Evolutionary conservation across 805 yeast genomes (phyloP).

Genomic region (Lipomyces starkeyi): DNA sequence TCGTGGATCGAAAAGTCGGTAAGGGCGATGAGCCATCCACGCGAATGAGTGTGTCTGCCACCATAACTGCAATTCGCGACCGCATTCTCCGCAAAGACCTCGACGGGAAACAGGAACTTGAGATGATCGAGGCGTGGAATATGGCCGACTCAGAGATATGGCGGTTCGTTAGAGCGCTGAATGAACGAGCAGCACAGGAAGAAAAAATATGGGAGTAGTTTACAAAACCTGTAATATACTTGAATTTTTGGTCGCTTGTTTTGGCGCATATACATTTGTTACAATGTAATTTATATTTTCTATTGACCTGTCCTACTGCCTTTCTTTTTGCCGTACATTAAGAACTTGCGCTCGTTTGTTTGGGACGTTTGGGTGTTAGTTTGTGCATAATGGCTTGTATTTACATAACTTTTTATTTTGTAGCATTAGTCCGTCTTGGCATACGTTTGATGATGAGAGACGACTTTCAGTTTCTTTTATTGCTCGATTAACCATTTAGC

Average conservation of each 20-base stretch:
- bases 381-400: background rate
- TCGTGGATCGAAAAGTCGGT: background rate
- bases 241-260: background rate
- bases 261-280: background rate
- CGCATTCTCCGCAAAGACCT: slow-evolving; percentile 6
- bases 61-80: slow-evolving; percentile 7
- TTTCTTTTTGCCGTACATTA: background rate
- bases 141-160: slow-evolving; percentile 37
- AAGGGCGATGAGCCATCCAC: background rate
- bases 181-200: slow-evolving; percentile 26
- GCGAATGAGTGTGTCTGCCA: slow-evolving; percentile 8
- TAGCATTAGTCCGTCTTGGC: background rate
- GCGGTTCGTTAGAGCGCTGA: slow-evolving; percentile 30
- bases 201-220: slow-evolving; percentile 20
- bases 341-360: no score
- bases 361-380: background rate
- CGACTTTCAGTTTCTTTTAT: no score
- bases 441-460: no score
- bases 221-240: background rate
- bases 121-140: slow-evolving; percentile 33
- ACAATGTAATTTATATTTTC: background rate
- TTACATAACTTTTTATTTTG: background rate
- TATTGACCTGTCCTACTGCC: background rate
- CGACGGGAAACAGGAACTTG: slow-evolving; percentile 6
- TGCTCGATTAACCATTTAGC: background rate